Conservation (phyloP, 2,329 filamentous ascomycete species). For the Diaporthe vaccinii region DNA sequence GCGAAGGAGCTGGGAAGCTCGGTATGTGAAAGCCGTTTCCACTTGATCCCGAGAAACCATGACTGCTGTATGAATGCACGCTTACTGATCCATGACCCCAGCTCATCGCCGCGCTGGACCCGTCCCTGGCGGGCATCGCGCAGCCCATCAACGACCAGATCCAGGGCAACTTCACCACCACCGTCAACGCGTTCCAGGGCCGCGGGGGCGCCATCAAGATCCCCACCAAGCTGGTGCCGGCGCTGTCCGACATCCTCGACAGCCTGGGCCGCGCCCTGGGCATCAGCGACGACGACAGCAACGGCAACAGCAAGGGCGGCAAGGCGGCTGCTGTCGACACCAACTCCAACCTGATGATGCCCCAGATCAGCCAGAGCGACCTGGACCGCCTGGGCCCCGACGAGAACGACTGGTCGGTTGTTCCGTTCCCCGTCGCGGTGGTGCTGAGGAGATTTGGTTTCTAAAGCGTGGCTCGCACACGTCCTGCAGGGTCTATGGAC, state of each 20-base stretch:
- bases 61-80: background rate
- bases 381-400: constrained; percentile 26
- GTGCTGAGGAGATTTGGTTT: constrained; percentile 6
- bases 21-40: background rate
- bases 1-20: constrained; percentile 9
- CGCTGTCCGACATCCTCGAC: constrained; percentile 14
- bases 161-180: constrained; percentile 34
- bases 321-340: background rate
- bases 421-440: constrained; percentile 15
- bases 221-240: constrained; percentile 19
- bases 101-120: constrained; percentile 32
- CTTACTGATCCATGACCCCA: background rate
- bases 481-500: background rate
- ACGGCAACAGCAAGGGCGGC: background rate
- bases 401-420: constrained; percentile 18
- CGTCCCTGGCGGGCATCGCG: constrained; percentile 21
- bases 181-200: constrained; percentile 26
- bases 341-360: constrained; percentile 15
- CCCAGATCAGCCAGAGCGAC: constrained; percentile 14
- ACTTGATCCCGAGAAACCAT: background rate
- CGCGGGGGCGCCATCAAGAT: constrained; percentile 33
- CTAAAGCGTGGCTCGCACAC: background rate
- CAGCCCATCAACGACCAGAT: constrained; percentile 35
- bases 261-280: background rate
- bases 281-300: background rate